Evolutionary conservation across 768 basidiomycete species (phyloP), one percentile per base, ranked within the genome.

Genomic region (Termitomyces sp.): DNA sequence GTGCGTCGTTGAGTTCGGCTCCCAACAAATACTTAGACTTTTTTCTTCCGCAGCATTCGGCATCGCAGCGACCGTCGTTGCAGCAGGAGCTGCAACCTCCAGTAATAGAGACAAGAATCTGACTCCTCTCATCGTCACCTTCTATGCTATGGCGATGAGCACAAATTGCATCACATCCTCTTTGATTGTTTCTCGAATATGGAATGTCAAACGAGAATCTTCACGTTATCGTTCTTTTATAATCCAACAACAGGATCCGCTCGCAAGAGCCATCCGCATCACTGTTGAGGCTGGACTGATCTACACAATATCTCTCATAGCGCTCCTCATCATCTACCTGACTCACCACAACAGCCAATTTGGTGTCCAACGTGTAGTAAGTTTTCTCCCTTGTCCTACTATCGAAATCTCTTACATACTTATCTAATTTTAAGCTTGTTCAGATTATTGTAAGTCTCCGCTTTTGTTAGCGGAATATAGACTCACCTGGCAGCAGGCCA

Each of bases 281-380:
- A 66, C 66, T 20, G 33, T 65, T 1, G 66, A 66, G 39, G 63
- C 66, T 8, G 66, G 66, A 2, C 49, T 66, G 12, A 57, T 66
- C 32, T 66, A 66, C 57, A 54, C 63, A 3, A 22, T 49, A 55
- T 62, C 63, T 22, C 60, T 66, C 22, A 42, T 66, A 36, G 59
- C 33, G 42, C 60, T 66, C 3, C 42, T 66, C 20, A 55, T 63
- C 35, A 49, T 48, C n/a, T 66, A 64, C 28, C 48, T 59, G 7
- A 44, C 49, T 12, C 49, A 55, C 11, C 59, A 60, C 20, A 57
- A 52, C 3, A 58, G 58, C 16, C 58, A 62, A 44, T 65, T 66
- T 12, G 60, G 61, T 24, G 52, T 66, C 28, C 61, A 61, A 20
- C 63, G 63, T 38, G 7, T 66, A 20, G 66, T 66, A 53, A 55